Evolutionary conservation across 83 land plant species (phyloP), one percentile per base, ranked within the genome.

Genomic region (Diphasiastrum complanatum): DNA sequence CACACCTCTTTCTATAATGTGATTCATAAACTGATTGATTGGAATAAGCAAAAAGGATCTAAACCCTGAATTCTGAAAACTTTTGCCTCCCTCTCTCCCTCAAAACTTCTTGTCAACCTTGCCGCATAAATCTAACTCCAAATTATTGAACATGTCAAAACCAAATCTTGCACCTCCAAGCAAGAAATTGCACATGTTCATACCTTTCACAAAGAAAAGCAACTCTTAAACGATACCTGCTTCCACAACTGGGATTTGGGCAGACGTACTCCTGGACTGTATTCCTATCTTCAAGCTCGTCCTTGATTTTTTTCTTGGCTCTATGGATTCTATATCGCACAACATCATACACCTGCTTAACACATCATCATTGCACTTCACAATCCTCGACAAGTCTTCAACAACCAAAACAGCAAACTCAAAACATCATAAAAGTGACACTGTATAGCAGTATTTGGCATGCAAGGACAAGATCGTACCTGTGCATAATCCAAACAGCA

Each of bases 401-500:
- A 19, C 56, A 52, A 4, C 56, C 56, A 52, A 20, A 52, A 24
- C 4, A 10, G 26, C 3, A 28, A 52, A 52, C 14, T 28, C 3
- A 27, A 24, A 64, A 24, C 4, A 28, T 22, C 33, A 11, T 5
- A 19, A 5, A n/a, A 43, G 30, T 24, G 4, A 24, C 41, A 61
- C 8, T 40, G 41, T 34, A 5, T n/a, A 32, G 31, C 8, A 56
- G 11, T 25, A 51, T 20, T 24, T 33, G 27, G 19, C 57, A 46
- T 32, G 34, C 32, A 40, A 18, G 12, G 37, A 37, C 26, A 36
- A 16, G 23, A 62, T 60, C 26, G 2, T 41, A 86, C 97, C 98
- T 93, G 98, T 27, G 98, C 83, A 77, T 93, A 93, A 69, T 93
- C 98, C 48, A 93, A 51, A 41, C 92, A 93, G 78, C 98, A 93